Percentiles rank a stretch among this genome's conserved stretches.
phyloP scores from a whole-genome alignment of 1,284 basidiomycete genomes.

The Jaminaea rosea region DNA sequence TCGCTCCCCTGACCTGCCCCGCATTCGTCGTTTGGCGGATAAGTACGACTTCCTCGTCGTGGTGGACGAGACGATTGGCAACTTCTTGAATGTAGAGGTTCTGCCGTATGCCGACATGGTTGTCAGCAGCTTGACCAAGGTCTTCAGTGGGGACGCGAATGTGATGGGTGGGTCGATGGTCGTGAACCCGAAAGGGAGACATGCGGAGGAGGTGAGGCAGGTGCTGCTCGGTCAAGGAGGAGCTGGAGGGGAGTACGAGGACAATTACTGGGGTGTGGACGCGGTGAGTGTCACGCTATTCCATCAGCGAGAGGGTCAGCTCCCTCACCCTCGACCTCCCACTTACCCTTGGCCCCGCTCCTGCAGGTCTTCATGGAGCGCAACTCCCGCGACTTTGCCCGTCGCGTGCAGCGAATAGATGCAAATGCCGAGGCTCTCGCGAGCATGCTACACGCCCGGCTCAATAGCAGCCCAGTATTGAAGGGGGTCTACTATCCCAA shows the following conservation, averaged over 20 bases:
- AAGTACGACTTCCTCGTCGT: conserved; percentile 79
- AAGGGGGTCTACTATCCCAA: conserved; percentile 47
- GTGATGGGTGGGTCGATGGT: conserved; percentile 75
- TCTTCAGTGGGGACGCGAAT: conserved; percentile 90
- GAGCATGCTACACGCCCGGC: conserved; percentile 57
- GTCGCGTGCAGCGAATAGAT: conserved; percentile 70
- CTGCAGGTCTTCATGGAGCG: conserved; percentile 97
- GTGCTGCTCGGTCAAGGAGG: conserved; percentile 55
- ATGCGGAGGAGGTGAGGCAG: conserved; percentile 61
- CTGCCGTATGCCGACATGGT: conserved; percentile 82
- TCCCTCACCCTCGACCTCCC: too few species aligned
- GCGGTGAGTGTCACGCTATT: too few species aligned
- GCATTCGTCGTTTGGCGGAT: conserved; percentile 72
- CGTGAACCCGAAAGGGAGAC: conserved; percentile 67
- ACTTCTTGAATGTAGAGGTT: conserved; percentile 90
- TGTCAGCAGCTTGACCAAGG: conserved; percentile 86
- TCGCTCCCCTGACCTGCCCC: conserved; percentile 68
- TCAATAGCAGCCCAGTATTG: conserved; percentile 5
- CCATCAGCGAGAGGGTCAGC: too few species aligned
- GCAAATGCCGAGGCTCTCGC: conserved; percentile 73
- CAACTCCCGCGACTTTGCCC: conserved; percentile 84
- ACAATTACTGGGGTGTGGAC: conserved; percentile 82
- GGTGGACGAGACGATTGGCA: conserved; percentile 92
- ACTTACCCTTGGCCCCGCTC: too few species aligned
- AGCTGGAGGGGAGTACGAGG: conserved; percentile 79